phyloP scores from a whole-genome alignment of 2,329 filamentous ascomycete genomes.

The Alternaria sp. region DNA sequence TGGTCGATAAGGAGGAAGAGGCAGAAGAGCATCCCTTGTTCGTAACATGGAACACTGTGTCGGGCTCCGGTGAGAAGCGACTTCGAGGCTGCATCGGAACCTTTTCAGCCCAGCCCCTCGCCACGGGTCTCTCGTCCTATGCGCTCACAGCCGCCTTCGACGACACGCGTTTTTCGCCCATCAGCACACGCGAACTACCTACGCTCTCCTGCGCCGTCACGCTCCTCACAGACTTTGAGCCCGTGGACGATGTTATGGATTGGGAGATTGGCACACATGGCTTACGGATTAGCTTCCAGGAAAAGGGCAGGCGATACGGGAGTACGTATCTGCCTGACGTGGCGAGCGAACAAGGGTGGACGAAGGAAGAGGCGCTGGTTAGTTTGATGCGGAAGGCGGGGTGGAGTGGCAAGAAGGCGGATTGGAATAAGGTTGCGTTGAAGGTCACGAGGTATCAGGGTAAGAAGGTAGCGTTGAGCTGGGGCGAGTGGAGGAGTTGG shows the following conservation, averaged over 20 bases:
- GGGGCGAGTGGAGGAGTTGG: constrained; percentile 80
- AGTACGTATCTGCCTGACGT: constrained; percentile 94
- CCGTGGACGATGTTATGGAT: constrained; percentile 74
- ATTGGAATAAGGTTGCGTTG: constrained; percentile 81
- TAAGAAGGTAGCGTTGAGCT: constrained; percentile 73
- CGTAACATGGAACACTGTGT: constrained; percentile 89
- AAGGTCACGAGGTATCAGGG: constrained; percentile 87
- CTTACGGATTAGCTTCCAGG: constrained; percentile 82
- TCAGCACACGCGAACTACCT: constrained; percentile 52
- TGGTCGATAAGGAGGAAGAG: constrained; percentile 46
- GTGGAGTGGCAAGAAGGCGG: constrained; percentile 71
- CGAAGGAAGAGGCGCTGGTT: constrained; percentile 86
- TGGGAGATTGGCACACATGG: constrained; percentile 90
- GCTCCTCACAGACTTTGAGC: constrained; percentile 84
- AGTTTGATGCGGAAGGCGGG: constrained; percentile 95
- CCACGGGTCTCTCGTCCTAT: constrained; percentile 13
- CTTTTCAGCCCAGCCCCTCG: constrained; percentile 10
- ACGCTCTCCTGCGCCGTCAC: constrained; percentile 65
- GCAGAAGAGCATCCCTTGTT: constrained; percentile 72
- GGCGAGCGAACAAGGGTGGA: constrained; percentile 91
- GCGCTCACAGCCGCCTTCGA: constrained; percentile 59
- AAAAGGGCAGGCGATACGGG: constrained; percentile 75
- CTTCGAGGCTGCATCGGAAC: constrained; percentile 96
- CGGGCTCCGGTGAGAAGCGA: constrained; percentile 62
- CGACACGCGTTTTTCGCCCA: constrained; percentile 67